phyloP scores from a whole-genome alignment of 257 asterid species.

The Craterostigma plantagineum region DNA sequence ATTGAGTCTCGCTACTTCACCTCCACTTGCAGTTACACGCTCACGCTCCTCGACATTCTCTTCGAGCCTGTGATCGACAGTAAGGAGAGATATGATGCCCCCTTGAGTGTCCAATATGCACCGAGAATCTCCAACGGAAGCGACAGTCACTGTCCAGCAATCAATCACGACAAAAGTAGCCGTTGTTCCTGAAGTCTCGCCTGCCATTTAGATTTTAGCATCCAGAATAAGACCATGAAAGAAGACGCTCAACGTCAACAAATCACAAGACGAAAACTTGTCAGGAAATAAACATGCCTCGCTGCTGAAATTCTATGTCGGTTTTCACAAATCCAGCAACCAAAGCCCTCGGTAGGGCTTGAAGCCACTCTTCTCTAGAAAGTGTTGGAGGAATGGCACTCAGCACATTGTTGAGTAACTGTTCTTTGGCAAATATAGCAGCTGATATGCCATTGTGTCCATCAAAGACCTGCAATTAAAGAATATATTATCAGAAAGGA shows the following conservation, averaged over 20 bases:
- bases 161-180: constrained; percentile 90
- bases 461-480: constrained; percentile 60
- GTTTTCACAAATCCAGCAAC: constrained; percentile 98
- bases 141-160: constrained; percentile 96
- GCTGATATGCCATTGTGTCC: constrained; percentile 99
- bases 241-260: background rate
- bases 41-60: constrained; percentile 88
- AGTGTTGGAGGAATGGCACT: constrained; percentile 71
- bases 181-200: constrained; percentile 95
- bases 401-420: constrained; percentile 66
- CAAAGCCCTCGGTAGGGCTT: constrained; percentile 82
- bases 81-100: constrained; percentile 71
- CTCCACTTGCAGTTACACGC: constrained; percentile 98
- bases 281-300: constrained; percentile 20
- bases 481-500: too few species aligned
- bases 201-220: constrained; percentile 22
- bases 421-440: constrained; percentile 84
- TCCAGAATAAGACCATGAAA: constrained; percentile 12
- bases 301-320: constrained; percentile 85
- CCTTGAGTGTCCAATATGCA: constrained; percentile 92
- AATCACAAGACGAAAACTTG: background rate
- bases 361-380: constrained; percentile 92
- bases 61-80: constrained; percentile 91
- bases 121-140: constrained; percentile 97
- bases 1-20: constrained; percentile 91